Percentiles rank a stretch among this genome's conserved stretches.
phyloP scores from a whole-genome alignment of 1,139 yeast species.

The Candida mesenterica region DNA sequence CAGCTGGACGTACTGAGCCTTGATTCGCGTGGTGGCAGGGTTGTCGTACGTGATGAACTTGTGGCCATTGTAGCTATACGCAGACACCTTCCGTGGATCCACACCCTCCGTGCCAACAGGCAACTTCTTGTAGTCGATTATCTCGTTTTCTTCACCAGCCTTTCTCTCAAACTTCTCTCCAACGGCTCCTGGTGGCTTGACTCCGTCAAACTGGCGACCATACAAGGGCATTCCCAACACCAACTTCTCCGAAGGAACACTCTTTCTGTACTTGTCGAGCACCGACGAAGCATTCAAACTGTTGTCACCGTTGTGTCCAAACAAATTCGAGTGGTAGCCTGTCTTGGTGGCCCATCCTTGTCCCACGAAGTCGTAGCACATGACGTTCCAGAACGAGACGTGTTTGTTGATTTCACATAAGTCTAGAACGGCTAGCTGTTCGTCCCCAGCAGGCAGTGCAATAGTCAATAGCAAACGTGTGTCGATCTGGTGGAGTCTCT shows the following conservation, averaged over 20 bases:
- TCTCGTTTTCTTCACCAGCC: constrained; percentile 48
- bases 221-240: constrained; percentile 86
- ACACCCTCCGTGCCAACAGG: constrained; percentile 48
- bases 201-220: constrained; percentile 64
- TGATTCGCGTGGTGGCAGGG: constrained; percentile 47
- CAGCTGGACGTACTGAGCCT: constrained; percentile 56
- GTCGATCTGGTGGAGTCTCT: constrained; percentile 30
- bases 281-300: constrained; percentile 49
- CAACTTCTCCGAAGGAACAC: constrained; percentile 49
- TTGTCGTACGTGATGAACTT: constrained; percentile 69
- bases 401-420: constrained; percentile 54
- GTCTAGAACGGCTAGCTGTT: constrained; percentile 41
- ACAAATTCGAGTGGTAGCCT: constrained; percentile 73
- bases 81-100: constrained; percentile 56
- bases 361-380: constrained; percentile 89
- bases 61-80: constrained; percentile 49
- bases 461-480: constrained; percentile 48
- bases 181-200: constrained; percentile 28
- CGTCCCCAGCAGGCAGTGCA: constrained; percentile 73
- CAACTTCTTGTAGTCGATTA: constrained; percentile 52
- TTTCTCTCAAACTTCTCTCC: constrained; percentile 44
- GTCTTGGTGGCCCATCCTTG: constrained; percentile 61
- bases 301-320: constrained; percentile 40
- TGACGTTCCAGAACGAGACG: constrained; percentile 74
- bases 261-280: constrained; percentile 39